Base-by-base conservation (phyloP, 2,329 filamentous ascomycete species). In the Colletotrichum lini region DNA sequence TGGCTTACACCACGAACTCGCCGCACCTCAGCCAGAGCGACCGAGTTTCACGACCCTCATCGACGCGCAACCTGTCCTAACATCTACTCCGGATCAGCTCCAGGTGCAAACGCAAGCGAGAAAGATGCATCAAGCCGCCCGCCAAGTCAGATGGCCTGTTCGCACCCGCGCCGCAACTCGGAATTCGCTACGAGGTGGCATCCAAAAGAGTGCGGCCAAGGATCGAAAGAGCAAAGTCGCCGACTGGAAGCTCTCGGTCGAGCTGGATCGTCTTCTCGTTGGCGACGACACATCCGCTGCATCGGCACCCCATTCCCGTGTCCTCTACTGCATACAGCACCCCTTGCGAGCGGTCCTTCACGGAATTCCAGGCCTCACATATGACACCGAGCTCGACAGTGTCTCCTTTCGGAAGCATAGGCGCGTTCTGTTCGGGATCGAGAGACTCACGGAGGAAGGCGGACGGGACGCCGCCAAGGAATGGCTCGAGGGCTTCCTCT, bases 401-500 rank as follows among this genome's bases (percentile, higher is more conserved):
- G 42, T 72, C 45, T 59, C 42, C 4, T 72, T 69, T 6, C 47
- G 65, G 2, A 69, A 68, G 52, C 16, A 49, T 2, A 47, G 58
- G 5, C 58, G 65, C 6, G 69, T 72, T 4, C 13, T n/a, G 4
- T 30, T 59, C 6, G 69, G 69, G 0, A 44, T 72, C 6, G 65
- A 62, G 18, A 47, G 21, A 0, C 52, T 72, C 13, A 38, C 58
- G 45, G 45, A 56, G 10, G 58, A 58, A 2, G 65, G 58, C 3
- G 69, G 69, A 6, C 52, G 40, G 9, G 26, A 54, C 21, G 45
- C 53, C 2, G 53, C 65, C 21, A 68, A 64, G n/a, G 30, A 53
- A 6, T 72, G 69, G 69, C 47, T 72, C 2, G 65, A 53, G 5
- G 49, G 40, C 2, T 72, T 72, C 2, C 69, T 72, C 2, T n/a